Base-by-base conservation (phyloP, 306 rosid genomes). In the Erythrophleum fordii region DNA sequence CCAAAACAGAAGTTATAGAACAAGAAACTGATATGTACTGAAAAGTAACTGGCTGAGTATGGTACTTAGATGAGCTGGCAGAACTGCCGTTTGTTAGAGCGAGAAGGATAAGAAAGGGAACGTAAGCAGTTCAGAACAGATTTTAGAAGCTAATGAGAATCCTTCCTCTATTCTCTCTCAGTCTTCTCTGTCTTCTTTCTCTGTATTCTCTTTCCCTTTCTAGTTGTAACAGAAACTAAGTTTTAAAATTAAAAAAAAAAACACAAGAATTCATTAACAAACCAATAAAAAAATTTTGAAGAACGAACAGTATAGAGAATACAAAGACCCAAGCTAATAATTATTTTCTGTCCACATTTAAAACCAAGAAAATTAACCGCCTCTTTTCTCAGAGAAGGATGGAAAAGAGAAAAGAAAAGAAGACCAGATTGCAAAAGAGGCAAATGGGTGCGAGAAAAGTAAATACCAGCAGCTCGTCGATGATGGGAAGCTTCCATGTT, bases 401-500 rank as follows among this genome's bases (percentile, higher is more conserved):
- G 18, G 37, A 26, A 22, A 55, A 53, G 42, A 12, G 35, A 22
- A 37, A 37, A 37, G 29, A 41, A 77, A 39, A 67, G 11, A 70
- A 58, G 37, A 41, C 22, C 20, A n/a, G 45, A 13, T 34, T 52
- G 55, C 55, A 69, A 59, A 61, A 80, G 28, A 11, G 37, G 22
- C 26, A 65, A 77, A 49, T 64, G 66, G 66, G 75, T 25, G 28
- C 25, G 7, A 23, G 58, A 16, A 59, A 69, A 61, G 0, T 61
- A 26, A 55, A 29, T 55, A 62, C 68, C 41, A 77, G 52, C 75
- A 62, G 34, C 5, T 28, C 34, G 17, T 60, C 31, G 56, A 71
- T 37, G 18, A 49, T 11, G 26, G 48, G 22, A 34, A 73, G 22
- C 51, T 55, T 20, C 77, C 77, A 73, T 73, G 16, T 73, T 53